phyloP scores from a whole-genome alignment of 179 eudicot genomes.

The Amaranthus tricolor region DNA sequence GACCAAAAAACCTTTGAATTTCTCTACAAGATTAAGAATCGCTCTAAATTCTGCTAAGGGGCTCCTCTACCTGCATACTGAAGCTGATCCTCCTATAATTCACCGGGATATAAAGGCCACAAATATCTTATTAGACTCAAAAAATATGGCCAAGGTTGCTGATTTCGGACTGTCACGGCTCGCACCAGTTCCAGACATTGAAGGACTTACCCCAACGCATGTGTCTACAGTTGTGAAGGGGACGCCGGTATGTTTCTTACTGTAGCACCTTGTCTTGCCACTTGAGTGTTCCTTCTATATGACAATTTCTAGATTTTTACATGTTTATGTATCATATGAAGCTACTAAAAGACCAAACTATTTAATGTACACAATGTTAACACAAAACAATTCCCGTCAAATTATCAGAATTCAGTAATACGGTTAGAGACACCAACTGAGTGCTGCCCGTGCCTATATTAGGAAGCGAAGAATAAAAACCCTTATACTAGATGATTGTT shows the following conservation, averaged over 20 bases:
- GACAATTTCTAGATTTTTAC: neutral
- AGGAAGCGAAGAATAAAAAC: neutral
- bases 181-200: constrained; percentile 58
- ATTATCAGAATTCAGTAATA: neutral
- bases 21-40: constrained; percentile 38
- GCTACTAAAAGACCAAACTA: neutral
- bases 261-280: neutral
- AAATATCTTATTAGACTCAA: constrained; percentile 62
- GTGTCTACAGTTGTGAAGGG: constrained; percentile 74
- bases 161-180: constrained; percentile 79
- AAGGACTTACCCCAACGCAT: constrained; percentile 48
- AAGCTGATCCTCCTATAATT: constrained; percentile 76
- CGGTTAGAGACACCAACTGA: neutral
- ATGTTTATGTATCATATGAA: neutral
- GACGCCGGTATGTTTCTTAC: constrained; percentile 55
- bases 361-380: no score
- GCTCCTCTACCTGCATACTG: constrained; percentile 68
- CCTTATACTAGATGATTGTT: no score
- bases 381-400: neutral
- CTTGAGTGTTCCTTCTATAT: neutral
- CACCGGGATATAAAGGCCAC: constrained; percentile 79
- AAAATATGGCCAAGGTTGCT: constrained; percentile 62
- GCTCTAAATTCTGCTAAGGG: constrained; percentile 72
- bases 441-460: neutral
- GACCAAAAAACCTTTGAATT: constrained; percentile 23